Evolutionary conservation across 306 rosid species (phyloP), one percentile per base, ranked within the genome.

Genomic region (Hylodesmum podocarpum): DNA sequence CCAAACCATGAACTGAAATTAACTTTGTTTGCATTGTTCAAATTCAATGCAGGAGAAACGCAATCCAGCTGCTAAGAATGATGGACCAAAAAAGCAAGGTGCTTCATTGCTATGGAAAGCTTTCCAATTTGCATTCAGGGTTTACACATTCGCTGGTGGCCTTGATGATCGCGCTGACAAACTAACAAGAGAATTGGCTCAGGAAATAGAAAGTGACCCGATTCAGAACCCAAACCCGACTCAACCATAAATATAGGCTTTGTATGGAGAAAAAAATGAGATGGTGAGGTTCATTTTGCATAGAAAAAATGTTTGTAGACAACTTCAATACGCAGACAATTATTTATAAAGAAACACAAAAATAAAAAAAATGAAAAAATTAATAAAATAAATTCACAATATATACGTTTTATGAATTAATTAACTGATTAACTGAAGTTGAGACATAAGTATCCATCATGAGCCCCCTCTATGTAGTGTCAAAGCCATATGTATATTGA

Each of bases 121-220:
- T 21, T 89, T 91, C 66, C 92, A 91, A 75, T 89, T 91, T 41
- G 96, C 94, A 13, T 89, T 84, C 53, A 61, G 82, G 55, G 94
- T 89, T 3, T 91, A 91, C 46, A 86, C 84, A 2, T 91, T 91
- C 53, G 89, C 94, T 15, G 96, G 96, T 72, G 96, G 94, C 29
- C 93, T 84, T 49, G 89, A 91, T 54, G 94, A 91, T 13, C 89
- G 94, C 2, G 91, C 94, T 0, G 94, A 87, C 55, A 79, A 54
- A 19, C 82, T 91, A 47, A 86, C 92, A 31, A 86, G 69, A 84
- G 87, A 89, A 75, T 82, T 91, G 72, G 96, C 94, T 76, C 59
- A 78, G 6, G 94, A 87, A 83, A 91, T 89, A 15, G 87, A 89
- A 79, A 73, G 75, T 68, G 84, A 84, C 1, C 80, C 85, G 0